phyloP scores from a whole-genome alignment of 108 stramenopile genomes.

The Aurantiochytrium sp. region DNA sequence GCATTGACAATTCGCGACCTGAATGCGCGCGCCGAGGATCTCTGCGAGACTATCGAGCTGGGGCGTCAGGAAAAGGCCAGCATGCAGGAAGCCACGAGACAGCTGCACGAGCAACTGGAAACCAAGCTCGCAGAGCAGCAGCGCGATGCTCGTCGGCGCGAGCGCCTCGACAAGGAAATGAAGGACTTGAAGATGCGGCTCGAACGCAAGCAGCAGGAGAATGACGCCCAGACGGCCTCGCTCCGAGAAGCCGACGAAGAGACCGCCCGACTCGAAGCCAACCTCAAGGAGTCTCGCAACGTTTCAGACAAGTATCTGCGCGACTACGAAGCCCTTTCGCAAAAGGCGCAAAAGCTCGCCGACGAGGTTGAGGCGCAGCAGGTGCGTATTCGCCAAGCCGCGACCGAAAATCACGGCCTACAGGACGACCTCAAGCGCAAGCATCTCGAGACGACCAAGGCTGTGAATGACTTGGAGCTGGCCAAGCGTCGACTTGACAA shows the following conservation, averaged over 20 bases:
- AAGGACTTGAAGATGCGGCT: constrained; percentile 25
- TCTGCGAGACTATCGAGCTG: not conserved
- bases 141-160: constrained; percentile 39
- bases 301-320: constrained; percentile 54
- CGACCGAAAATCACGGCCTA: not conserved
- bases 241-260: not conserved
- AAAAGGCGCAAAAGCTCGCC: not conserved
- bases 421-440: constrained; percentile 8
- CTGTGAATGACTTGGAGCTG: not conserved
- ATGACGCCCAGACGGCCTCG: constrained; percentile 24
- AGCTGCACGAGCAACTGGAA: constrained; percentile 22
- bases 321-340: constrained; percentile 29
- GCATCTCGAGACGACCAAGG: constrained; percentile 1
- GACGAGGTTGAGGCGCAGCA: not conserved
- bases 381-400: not conserved
- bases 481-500: not conserved
- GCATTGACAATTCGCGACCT: not conserved
- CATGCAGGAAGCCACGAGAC: not conserved
- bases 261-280: not conserved
- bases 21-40: not conserved
- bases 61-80: not conserved
- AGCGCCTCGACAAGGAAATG: constrained; percentile 52
- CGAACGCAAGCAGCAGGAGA: constrained; percentile 33
- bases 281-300: constrained; percentile 32
- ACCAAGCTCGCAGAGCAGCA: constrained; percentile 41